Conservation (phyloP, 2,329 filamentous ascomycete genomes). For the Lasiodiplodia theobromae region DNA sequence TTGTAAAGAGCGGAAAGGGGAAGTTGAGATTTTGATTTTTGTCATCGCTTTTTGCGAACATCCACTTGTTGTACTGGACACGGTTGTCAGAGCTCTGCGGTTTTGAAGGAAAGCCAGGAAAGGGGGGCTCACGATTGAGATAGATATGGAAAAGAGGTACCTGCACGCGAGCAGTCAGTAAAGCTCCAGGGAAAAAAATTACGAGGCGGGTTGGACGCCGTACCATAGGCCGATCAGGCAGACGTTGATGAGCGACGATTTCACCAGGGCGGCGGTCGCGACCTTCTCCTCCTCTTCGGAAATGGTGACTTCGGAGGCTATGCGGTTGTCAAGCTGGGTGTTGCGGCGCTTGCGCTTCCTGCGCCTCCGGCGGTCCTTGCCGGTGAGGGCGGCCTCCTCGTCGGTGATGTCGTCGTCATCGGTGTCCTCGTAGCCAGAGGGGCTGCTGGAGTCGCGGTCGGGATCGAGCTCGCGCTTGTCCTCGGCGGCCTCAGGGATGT, state of each 20-base stretch:
- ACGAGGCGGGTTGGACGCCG: background rate
- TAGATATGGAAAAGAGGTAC: constrained; percentile 87
- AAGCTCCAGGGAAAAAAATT: background rate
- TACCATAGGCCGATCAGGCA: constrained; percentile 85
- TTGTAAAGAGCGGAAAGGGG: constrained; percentile 93
- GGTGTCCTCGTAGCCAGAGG: constrained; percentile 62
- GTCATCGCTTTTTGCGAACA: constrained; percentile 74
- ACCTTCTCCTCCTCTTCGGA: constrained; percentile 77
- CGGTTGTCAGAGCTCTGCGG: constrained; percentile 15
- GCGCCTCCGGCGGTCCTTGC: constrained; percentile 72
- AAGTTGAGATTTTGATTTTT: constrained; percentile 74
- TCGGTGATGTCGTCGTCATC: constrained; percentile 80
- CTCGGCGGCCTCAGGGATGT: constrained; percentile 27
- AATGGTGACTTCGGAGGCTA: constrained; percentile 54
- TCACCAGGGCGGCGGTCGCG: constrained; percentile 76
- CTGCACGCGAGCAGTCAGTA: constrained; percentile 38
- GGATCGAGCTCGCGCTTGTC: constrained; percentile 25
- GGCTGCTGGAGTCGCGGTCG: constrained; percentile 45
- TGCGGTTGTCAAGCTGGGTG: constrained; percentile 74
- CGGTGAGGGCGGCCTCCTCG: constrained; percentile 86
- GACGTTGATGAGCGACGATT: constrained; percentile 75
- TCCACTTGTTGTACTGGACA: constrained; percentile 96
- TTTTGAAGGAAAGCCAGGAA: constrained; percentile 31
- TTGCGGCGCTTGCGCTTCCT: constrained; percentile 72
- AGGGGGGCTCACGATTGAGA: constrained; percentile 75